Conservation (phyloP, 495 filamentous ascomycete species). For the Xylaria palmicola region DNA sequence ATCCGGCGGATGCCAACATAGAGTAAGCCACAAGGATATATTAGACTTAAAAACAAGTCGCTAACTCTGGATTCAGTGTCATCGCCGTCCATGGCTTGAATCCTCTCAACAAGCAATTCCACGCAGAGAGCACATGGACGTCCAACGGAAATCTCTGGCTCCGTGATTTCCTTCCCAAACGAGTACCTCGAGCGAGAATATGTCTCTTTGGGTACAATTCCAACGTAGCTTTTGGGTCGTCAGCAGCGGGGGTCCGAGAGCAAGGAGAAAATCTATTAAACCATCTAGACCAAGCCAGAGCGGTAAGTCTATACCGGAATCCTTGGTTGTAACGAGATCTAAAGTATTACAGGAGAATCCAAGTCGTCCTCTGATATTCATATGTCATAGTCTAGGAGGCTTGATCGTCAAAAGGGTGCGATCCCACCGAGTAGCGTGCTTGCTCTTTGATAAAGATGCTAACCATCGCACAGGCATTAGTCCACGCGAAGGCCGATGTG, state of each 20-base stretch:
- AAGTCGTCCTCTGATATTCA: slow-evolving; percentile 23
- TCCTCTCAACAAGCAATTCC: slow-evolving; percentile 34
- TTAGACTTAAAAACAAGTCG: background rate
- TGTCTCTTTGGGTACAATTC: slow-evolving; percentile 41
- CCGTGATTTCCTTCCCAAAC: slow-evolving; percentile 36
- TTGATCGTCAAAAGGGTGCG: slow-evolving; percentile 26
- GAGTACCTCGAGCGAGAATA: slow-evolving; percentile 33
- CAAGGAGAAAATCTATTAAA: slow-evolving; percentile 34
- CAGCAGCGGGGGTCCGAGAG: slow-evolving; percentile 31
- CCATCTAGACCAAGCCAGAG: slow-evolving; percentile 14
- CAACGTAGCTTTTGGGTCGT: slow-evolving; percentile 31
- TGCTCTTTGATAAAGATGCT: background rate
- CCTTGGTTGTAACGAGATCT: background rate
- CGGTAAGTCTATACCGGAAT: background rate
- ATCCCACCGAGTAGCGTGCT: background rate
- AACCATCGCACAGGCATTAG: slow-evolving; percentile 9
- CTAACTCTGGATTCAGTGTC: slow-evolving; percentile 30
- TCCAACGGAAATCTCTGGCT: slow-evolving; percentile 33
- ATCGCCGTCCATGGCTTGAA: slow-evolving; percentile 50
- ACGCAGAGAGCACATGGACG: slow-evolving; percentile 26
- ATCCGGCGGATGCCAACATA: background rate
- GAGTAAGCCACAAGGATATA: background rate
- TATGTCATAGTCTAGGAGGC: slow-evolving; percentile 28
- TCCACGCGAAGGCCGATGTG: slow-evolving; percentile 22
- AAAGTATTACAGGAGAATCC: background rate